These are phyloP conservation scores for Pyrenophora teres DNA, from an alignment of 2,329 filamentous ascomycete genomes.

Conservation along the genomic window DNA sequence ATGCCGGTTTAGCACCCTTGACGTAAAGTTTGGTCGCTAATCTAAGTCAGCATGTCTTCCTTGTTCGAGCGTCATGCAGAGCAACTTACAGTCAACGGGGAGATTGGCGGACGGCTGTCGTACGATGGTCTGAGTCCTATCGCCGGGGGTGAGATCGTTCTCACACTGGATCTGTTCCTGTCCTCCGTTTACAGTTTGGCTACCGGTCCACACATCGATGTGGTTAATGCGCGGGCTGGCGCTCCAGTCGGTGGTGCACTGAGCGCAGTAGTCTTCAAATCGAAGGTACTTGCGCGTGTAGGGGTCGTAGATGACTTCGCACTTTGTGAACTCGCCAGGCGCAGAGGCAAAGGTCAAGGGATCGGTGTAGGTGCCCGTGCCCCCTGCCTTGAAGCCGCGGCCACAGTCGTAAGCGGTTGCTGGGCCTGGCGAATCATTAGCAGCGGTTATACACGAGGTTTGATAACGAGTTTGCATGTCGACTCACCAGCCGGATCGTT, in stretches of 20 bases:
- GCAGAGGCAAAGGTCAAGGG: slow-evolving; percentile 53
- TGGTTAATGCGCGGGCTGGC: slow-evolving; percentile 18
- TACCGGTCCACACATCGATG: slow-evolving; percentile 30
- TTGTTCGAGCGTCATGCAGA: not conserved
- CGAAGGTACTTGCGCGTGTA: slow-evolving; percentile 53
- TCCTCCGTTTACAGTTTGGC: slow-evolving; percentile 19
- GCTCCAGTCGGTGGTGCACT: slow-evolving; percentile 36
- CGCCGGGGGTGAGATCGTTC: slow-evolving; percentile 24
- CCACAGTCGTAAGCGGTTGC: slow-evolving; percentile 34
- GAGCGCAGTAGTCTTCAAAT: slow-evolving; percentile 43
- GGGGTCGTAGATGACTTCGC: slow-evolving; percentile 54
- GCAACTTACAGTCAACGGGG: slow-evolving; percentile 14
- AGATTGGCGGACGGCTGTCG: slow-evolving; percentile 10
- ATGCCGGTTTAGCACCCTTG: slow-evolving; percentile 13
- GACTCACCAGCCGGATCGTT: slow-evolving; percentile 21
- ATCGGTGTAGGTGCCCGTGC: slow-evolving; percentile 50
- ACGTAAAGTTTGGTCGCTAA: slow-evolving; percentile 11
- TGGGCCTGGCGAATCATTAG: slow-evolving; percentile 12
- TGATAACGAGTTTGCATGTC: no score
- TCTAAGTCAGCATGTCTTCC: not conserved
- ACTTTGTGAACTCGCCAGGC: slow-evolving; percentile 47
- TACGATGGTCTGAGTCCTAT: slow-evolving; percentile 17
- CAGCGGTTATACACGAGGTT: no score
- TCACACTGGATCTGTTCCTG: slow-evolving; percentile 30
- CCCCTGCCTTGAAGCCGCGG: slow-evolving; percentile 45